Evolutionary conservation across 2,329 filamentous ascomycete genomes (phyloP).

Genomic region (Dactylellina sp.): DNA sequence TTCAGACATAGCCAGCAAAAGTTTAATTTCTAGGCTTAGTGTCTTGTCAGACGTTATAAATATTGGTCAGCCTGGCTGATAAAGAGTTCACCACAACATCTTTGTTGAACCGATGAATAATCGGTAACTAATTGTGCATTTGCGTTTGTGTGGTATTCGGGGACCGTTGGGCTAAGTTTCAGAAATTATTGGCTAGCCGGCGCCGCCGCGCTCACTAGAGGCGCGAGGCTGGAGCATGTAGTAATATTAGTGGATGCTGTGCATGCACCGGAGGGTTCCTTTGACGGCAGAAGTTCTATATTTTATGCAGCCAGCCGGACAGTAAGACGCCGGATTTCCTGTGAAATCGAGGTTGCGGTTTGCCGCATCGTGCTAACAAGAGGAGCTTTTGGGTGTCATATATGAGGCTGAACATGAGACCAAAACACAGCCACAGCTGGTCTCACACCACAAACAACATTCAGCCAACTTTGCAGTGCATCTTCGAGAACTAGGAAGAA

Average conservation of each 20-base stretch:
- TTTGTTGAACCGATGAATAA: conserved; percentile 15
- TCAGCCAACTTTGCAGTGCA: not conserved
- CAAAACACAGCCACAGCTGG: conserved; percentile 14
- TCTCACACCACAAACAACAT: not conserved
- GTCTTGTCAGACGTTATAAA: not conserved
- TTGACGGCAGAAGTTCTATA: no score
- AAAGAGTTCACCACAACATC: no score
- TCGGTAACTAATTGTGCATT: not conserved
- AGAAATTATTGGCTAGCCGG: not conserved
- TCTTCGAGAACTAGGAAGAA: not conserved
- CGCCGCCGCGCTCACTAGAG: no score
- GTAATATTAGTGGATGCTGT: no score
- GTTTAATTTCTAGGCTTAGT: no score
- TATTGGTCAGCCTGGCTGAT: not conserved
- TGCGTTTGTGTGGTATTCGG: not conserved
- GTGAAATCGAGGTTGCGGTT: not conserved
- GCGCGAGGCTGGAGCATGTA: no score
- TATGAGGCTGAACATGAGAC: not conserved
- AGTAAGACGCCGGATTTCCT: not conserved
- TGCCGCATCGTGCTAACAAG: not conserved
- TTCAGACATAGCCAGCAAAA: not conserved
- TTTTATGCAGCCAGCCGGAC: no score
- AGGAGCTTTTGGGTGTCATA: not conserved
- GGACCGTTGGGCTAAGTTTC: not conserved
- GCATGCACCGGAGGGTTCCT: no score